Percentiles rank a stretch among this genome's conserved stretches.
phyloP scores from a whole-genome alignment of 805 yeast species.

The Sungouiella blattae region DNA sequence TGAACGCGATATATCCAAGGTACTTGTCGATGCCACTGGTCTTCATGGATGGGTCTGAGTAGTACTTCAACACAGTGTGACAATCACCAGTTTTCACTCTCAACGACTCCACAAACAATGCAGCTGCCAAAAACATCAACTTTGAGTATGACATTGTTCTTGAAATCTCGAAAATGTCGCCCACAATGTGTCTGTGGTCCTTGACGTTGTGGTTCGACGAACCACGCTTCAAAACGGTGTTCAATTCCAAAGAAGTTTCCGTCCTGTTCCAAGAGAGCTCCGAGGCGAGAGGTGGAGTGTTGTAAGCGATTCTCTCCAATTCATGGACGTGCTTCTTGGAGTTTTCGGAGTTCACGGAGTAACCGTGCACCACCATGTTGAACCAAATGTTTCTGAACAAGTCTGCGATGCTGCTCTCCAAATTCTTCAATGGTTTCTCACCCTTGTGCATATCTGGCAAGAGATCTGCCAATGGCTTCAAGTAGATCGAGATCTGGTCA shows the following conservation, averaged over 20 bases:
- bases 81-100: slow-evolving; percentile 81
- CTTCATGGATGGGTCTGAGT: slow-evolving; percentile 79
- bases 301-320: slow-evolving; percentile 72
- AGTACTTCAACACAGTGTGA: slow-evolving; percentile 70
- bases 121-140: slow-evolving; percentile 82
- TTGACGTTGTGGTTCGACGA: slow-evolving; percentile 78
- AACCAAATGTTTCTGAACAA: slow-evolving; percentile 90
- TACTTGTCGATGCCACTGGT: slow-evolving; percentile 65
- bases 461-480: slow-evolving; percentile 72
- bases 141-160: slow-evolving; percentile 65
- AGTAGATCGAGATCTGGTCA: slow-evolving; percentile 57
- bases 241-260: slow-evolving; percentile 89
- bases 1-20: slow-evolving; percentile 61
- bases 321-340: slow-evolving; percentile 44
- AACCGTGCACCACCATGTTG: slow-evolving; percentile 89
- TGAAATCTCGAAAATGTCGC: slow-evolving; percentile 48
- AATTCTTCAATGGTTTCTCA: slow-evolving; percentile 40
- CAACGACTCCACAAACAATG: slow-evolving; percentile 72
- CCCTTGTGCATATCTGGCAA: slow-evolving; percentile 53
- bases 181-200: slow-evolving; percentile 64
- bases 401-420: slow-evolving; percentile 49
- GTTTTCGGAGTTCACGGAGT: slow-evolving; percentile 55
- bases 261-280: slow-evolving; percentile 53
- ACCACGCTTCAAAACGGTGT: slow-evolving; percentile 85
- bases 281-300: slow-evolving; percentile 43